phyloP scores from a whole-genome alignment of 148 eudicot species.

The Dysphania ambrosioides region DNA sequence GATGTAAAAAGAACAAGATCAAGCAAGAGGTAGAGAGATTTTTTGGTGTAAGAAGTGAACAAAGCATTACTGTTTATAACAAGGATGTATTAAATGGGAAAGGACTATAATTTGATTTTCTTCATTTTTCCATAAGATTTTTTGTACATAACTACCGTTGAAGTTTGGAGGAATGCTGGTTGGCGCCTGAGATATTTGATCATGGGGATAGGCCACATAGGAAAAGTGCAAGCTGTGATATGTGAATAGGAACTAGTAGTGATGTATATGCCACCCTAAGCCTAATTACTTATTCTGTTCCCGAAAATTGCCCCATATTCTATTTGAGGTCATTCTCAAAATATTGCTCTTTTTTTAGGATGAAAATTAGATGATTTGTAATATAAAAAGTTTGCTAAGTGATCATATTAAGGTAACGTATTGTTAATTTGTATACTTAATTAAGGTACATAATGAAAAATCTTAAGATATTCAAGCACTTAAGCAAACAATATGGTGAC shows the following conservation, averaged over 20 bases:
- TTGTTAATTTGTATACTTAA: too few relatives aligned
- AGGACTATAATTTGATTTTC: too few relatives aligned
- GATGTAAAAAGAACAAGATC: slow-evolving; percentile 4
- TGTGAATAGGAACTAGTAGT: slow-evolving; percentile 20
- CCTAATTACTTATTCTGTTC: slow-evolving; percentile 16
- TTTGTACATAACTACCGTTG: slow-evolving; percentile 76
- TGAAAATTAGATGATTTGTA: too few relatives aligned
- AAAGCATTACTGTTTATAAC: slow-evolving; percentile 16
- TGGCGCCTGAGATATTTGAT: slow-evolving; percentile 45
- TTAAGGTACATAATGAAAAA: too few relatives aligned
- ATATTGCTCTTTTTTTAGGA: too few relatives aligned
- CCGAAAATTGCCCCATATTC: neutral
- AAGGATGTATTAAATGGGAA: too few relatives aligned
- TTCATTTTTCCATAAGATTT: neutral
- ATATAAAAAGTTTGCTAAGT: too few relatives aligned
- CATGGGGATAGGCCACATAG: slow-evolving; percentile 12
- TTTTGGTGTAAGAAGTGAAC: neutral
- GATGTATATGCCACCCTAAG: slow-evolving; percentile 30
- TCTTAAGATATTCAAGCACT: too few relatives aligned
- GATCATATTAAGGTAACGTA: too few relatives aligned
- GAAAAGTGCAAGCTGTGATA: neutral
- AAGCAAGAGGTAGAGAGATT: neutral
- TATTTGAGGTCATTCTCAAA: too few relatives aligned
- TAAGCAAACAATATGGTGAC: too few relatives aligned
- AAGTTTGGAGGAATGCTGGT: slow-evolving; percentile 27